These are phyloP conservation scores for Monosporascus ibericus DNA, from an alignment of 2,329 filamentous ascomycete species.

Conservation along the genomic window DNA sequence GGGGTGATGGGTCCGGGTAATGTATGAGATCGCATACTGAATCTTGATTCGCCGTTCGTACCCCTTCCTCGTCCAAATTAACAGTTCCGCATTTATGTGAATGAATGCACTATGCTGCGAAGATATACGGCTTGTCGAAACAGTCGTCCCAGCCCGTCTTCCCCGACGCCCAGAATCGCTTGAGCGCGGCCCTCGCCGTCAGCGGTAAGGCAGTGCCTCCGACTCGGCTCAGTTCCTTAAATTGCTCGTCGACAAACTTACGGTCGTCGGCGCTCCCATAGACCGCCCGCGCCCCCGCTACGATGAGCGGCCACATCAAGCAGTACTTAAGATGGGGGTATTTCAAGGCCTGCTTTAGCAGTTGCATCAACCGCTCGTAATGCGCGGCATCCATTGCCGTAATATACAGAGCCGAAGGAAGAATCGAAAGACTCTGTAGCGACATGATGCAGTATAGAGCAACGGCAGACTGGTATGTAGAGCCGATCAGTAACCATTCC, in stretches of 20 bases:
- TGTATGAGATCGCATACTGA: not conserved
- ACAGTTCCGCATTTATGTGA: too few relatives aligned
- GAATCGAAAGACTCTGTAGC: conserved; percentile 21
- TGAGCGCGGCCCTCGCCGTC: conserved; percentile 17
- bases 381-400: conserved; percentile 3
- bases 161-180: conserved; percentile 27
- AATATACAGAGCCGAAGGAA: conserved; percentile 9
- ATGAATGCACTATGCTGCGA: conserved; percentile 5
- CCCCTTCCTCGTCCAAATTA: too few relatives aligned
- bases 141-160: conserved; percentile 28
- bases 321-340: conserved; percentile 13
- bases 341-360: conserved; percentile 16
- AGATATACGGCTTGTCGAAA: conserved; percentile 27
- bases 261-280: conserved; percentile 15
- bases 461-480: conserved; percentile 24
- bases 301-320: conserved; percentile 27
- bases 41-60: not conserved
- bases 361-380: conserved; percentile 14
- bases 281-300: conserved; percentile 24
- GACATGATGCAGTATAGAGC: conserved; percentile 20
- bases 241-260: conserved; percentile 19
- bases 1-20: not conserved
- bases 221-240: conserved; percentile 15
- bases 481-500: conserved; percentile 25
- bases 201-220: conserved; percentile 22